These are phyloP conservation scores for Paulownia fortunei DNA, from an alignment of 257 asterid genomes.

Conservation along the genomic window DNA sequence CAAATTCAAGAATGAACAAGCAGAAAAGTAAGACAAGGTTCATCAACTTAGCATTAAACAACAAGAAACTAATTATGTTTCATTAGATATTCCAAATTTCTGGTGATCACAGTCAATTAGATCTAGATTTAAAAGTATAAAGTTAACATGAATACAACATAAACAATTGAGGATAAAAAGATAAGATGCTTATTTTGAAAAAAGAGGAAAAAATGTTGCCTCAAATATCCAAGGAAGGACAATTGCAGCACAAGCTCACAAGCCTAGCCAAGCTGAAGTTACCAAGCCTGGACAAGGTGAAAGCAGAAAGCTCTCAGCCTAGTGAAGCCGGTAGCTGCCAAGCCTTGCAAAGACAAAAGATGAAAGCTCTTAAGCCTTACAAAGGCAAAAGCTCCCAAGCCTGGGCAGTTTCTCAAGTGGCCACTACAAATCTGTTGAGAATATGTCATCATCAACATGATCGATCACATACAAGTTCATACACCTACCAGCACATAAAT, in stretches of 20 bases:
- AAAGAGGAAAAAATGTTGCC: not conserved
- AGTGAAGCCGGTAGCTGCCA: too few relatives aligned
- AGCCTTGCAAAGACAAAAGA: too few relatives aligned
- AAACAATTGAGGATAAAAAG: not conserved
- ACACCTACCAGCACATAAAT: not conserved
- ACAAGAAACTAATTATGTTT: not conserved
- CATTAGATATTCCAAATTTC: not conserved
- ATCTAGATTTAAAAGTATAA: not conserved
- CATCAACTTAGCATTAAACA: not conserved
- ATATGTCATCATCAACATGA: not conserved
- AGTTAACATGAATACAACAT: not conserved
- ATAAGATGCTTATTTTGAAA: not conserved
- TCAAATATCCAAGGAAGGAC: too few relatives aligned
- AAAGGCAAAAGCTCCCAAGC: not conserved
- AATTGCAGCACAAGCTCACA: too few relatives aligned
- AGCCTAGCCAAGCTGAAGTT: too few relatives aligned
- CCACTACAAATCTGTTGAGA: not conserved
- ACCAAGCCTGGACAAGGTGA: too few relatives aligned
- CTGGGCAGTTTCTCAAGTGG: not conserved
- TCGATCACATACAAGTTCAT: not conserved
- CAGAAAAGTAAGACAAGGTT: not conserved
- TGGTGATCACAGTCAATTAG: not conserved
- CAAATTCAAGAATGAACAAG: not conserved
- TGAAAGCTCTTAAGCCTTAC: too few relatives aligned
- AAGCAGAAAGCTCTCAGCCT: too few relatives aligned